These are phyloP conservation scores for Podila minutissima DNA, from an alignment of 192 early-diverging fungal genomes.

Conservation along the genomic window DNA sequence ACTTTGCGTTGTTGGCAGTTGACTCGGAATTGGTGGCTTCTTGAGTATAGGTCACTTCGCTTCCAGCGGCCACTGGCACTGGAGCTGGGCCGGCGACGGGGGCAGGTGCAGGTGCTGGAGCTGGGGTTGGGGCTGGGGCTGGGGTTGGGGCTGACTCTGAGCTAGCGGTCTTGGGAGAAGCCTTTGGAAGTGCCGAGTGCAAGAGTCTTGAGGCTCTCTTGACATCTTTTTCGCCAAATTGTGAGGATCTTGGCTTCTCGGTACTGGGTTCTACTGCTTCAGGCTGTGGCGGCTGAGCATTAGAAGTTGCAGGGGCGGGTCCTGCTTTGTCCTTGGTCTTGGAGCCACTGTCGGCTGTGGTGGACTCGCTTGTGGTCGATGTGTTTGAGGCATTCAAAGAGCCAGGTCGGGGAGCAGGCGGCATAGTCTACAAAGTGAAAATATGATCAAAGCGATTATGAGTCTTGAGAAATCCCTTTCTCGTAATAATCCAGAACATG, in stretches of 20 bases:
- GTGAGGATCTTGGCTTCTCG: conserved; percentile 41
- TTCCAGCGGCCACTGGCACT: not conserved
- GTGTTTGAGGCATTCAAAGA: no score
- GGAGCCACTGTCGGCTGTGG: no score
- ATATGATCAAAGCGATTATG: no score
- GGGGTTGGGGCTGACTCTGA: not conserved
- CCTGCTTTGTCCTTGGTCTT: no score
- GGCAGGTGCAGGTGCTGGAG: not conserved
- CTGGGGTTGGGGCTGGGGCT: not conserved
- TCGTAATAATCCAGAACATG: not conserved
- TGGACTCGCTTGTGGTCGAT: no score
- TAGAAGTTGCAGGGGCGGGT: not conserved
- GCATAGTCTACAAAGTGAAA: no score
- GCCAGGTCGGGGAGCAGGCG: no score
- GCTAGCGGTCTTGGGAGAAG: conserved; percentile 11
- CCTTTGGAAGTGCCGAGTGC: conserved; percentile 42
- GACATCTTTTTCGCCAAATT: conserved; percentile 51
- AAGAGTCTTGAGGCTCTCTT: conserved; percentile 41
- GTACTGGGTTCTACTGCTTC: not conserved
- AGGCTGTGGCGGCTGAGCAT: not conserved
- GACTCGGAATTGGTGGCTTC: not conserved
- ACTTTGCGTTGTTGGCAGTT: conserved; percentile 14
- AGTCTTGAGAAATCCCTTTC: no score
- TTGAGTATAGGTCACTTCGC: not conserved
- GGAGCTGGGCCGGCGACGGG: not conserved